Evolutionary conservation across 139 green algal genomes (phyloP).

Genomic region (Closterium sp.): DNA sequence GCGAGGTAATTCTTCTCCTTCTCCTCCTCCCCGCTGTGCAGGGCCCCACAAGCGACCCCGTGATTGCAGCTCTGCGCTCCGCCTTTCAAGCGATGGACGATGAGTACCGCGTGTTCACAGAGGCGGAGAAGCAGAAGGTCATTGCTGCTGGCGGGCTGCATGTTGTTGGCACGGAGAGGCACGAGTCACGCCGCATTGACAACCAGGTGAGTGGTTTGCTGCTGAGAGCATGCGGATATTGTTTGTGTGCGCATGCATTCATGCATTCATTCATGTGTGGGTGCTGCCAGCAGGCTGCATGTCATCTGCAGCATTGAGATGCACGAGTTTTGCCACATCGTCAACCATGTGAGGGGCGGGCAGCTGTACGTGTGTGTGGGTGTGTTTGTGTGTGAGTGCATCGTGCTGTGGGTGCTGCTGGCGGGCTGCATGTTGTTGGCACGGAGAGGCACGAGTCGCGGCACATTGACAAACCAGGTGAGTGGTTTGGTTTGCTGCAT

Average conservation of each 20-base stretch:
- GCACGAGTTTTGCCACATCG: slow-evolving; percentile 92
- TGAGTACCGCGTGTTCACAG: slow-evolving; percentile 84
- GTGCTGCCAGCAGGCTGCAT: slow-evolving; percentile 77
- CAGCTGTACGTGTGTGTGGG: too few relatives aligned
- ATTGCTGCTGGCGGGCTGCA: slow-evolving; percentile 77
- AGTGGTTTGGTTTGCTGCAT: background rate
- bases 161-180: slow-evolving; percentile 92
- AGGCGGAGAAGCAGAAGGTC: slow-evolving; percentile 77
- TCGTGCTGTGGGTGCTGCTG: too few relatives aligned
- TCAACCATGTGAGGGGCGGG: slow-evolving; percentile 92
- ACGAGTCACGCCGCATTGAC: slow-evolving; percentile 95
- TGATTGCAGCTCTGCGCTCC: slow-evolving; percentile 25
- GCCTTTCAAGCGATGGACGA: slow-evolving; percentile 67
- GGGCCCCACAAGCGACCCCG: slow-evolving; percentile 23
- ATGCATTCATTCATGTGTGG: too few relatives aligned
- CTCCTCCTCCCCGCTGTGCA: background rate
- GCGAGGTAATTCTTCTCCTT: background rate
- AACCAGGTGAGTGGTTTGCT: slow-evolving; percentile 81
- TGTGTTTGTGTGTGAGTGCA: too few relatives aligned
- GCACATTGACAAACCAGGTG: slow-evolving; percentile 98
- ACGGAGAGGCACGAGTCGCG: slow-evolving; percentile 94
- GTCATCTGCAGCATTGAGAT: slow-evolving; percentile 95
- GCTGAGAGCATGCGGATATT: too few relatives aligned
- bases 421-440: slow-evolving; percentile 91
- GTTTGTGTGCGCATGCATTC: too few relatives aligned